A percentile compares a stretch with the other conserved stretches of the same genome.
phyloP scores from a whole-genome alignment of 208 protist species.

The Trypanosoma rangeli region DNA sequence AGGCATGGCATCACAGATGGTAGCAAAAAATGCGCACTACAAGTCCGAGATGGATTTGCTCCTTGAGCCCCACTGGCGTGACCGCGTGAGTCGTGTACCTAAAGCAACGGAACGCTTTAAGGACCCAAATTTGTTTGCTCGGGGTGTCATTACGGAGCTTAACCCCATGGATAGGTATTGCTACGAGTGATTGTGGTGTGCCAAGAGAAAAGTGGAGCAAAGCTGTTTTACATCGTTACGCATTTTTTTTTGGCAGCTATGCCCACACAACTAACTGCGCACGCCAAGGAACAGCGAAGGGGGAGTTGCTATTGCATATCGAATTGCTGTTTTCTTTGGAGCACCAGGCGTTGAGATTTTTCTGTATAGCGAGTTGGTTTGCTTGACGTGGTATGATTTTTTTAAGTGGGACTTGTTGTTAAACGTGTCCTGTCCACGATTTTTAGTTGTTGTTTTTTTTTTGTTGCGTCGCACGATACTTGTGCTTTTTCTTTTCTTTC shows the following conservation, averaged over 20 bases:
- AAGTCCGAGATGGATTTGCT: conserved; percentile 42
- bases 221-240: background rate
- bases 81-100: conserved; percentile 48
- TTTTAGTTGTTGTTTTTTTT: background rate
- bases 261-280: too few species aligned
- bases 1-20: conserved; percentile 50
- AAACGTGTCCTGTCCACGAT: background rate
- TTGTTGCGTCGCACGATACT: background rate
- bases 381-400: background rate
- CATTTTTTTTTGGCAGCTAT: too few species aligned
- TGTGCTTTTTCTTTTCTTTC: too few species aligned
- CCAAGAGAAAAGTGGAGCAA: background rate
- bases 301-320: too few species aligned
- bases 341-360: too few species aligned
- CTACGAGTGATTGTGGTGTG: conserved; percentile 45
- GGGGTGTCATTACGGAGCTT: conserved; percentile 45
- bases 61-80: conserved; percentile 63
- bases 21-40: conserved; percentile 49
- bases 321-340: too few species aligned
- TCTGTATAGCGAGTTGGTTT: too few species aligned
- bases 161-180: conserved; percentile 55
- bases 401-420: background rate
- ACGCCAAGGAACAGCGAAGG: too few species aligned
- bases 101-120: conserved; percentile 64
- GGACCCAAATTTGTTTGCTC: conserved; percentile 76